Percentiles rank a stretch among this genome's conserved stretches.
Conservation (phyloP, 371 early-diverging fungal genomes). For the Umbelopsis sp. region DNA sequence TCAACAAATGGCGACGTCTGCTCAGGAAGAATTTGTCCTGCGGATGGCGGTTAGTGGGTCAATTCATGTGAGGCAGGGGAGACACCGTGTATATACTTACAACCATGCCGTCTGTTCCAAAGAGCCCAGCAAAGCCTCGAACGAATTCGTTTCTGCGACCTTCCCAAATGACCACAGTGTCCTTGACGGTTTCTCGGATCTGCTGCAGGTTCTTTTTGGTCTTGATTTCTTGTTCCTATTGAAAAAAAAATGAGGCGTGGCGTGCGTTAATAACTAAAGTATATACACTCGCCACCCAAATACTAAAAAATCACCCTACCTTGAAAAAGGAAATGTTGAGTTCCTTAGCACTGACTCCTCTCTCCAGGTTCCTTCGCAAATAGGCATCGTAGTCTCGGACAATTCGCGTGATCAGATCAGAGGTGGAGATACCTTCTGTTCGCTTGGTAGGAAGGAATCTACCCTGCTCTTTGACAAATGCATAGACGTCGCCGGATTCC, state of each 20-base stretch:
- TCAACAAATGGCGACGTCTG: not conserved
- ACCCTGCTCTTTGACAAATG: constrained; percentile 87
- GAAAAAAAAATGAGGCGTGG: not conserved
- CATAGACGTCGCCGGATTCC: constrained; percentile 92
- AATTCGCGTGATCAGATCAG: constrained; percentile 94
- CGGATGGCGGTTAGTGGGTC: not conserved
- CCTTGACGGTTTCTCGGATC: constrained; percentile 64
- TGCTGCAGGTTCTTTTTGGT: constrained; percentile 75
- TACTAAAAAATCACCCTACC: constrained; percentile 33
- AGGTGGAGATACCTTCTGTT: constrained; percentile 95
- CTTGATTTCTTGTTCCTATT: constrained; percentile 74
- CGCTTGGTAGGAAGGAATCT: constrained; percentile 91
- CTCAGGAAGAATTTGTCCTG: constrained; percentile 15
- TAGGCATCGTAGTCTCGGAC: constrained; percentile 95
- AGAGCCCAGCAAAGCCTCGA: constrained; percentile 69
- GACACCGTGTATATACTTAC: constrained; percentile 22
- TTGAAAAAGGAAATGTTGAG: constrained; percentile 88
- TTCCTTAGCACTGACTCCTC: constrained; percentile 91
- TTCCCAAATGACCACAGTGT: constrained; percentile 74
- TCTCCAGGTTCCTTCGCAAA: constrained; percentile 88
- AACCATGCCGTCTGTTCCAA: constrained; percentile 71
- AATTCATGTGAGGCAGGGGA: not conserved
- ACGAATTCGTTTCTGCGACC: constrained; percentile 73
- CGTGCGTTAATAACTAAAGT: not conserved
- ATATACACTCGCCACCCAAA: not conserved